These are phyloP conservation scores for Insectozyma bohioensis DNA, from an alignment of 1,139 yeast genomes.

Conservation along the genomic window DNA sequence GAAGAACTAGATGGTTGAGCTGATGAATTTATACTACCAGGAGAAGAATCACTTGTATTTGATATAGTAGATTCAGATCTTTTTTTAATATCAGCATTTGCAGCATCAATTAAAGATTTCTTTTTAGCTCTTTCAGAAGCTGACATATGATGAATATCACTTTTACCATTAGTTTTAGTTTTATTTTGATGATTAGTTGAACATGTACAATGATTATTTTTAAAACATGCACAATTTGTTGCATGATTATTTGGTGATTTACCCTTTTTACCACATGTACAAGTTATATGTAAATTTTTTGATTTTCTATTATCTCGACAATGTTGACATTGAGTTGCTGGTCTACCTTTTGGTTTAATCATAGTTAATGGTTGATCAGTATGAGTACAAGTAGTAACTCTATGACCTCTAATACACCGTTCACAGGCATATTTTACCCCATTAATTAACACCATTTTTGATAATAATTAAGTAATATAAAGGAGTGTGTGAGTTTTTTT, in stretches of 20 bases:
- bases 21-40: constrained; percentile 9
- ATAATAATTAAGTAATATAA: too few relatives aligned
- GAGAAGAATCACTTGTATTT: constrained; percentile 11
- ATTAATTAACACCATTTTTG: constrained; percentile 77
- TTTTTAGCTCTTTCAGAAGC: constrained; percentile 30
- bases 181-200: constrained; percentile 28
- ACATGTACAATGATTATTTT: constrained; percentile 61
- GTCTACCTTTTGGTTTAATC: constrained; percentile 96
- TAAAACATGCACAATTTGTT: constrained; percentile 57
- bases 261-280: constrained; percentile 68
- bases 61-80: constrained; percentile 9
- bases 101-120: constrained; percentile 24
- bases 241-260: constrained; percentile 45
- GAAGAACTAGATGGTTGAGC: constrained; percentile 2
- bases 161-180: constrained; percentile 15
- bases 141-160: constrained; percentile 15
- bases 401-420: constrained; percentile 92
- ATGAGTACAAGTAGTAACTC: constrained; percentile 92
- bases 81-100: constrained; percentile 19
- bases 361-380: constrained; percentile 85
- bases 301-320: constrained; percentile 78
- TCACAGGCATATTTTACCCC: constrained; percentile 97
- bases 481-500: too few relatives aligned
- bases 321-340: constrained; percentile 86
- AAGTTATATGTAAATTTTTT: constrained; percentile 67